Conservation (phyloP, 768 basidiomycete genomes). For the Tricholoma bakamatsutake region DNA sequence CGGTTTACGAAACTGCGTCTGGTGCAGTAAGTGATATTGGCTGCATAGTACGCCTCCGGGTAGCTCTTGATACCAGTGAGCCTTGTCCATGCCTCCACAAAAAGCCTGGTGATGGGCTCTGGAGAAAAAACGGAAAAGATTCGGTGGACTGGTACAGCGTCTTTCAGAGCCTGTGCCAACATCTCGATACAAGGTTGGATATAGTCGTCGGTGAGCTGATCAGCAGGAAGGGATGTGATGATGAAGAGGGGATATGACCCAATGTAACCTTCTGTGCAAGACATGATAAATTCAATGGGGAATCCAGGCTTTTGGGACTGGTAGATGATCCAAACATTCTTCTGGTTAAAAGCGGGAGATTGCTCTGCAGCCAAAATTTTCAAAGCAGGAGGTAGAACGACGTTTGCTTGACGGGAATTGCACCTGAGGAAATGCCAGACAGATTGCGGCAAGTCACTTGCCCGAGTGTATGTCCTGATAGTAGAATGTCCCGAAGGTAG, state of each 20-base stretch:
- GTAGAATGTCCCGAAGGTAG: conserved; percentile 6
- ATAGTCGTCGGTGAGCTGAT: conserved; percentile 29
- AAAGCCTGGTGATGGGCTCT: conserved; percentile 36
- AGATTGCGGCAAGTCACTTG: conserved; percentile 28
- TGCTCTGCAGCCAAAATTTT: conserved; percentile 22
- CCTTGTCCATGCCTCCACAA: conserved; percentile 43
- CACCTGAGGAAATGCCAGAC: conserved; percentile 32
- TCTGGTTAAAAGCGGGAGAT: neutral
- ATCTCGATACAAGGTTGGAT: conserved; percentile 34
- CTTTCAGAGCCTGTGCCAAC: conserved; percentile 36
- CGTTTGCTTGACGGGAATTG: conserved; percentile 35
- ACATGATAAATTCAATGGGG: conserved; percentile 49
- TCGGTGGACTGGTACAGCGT: conserved; percentile 29
- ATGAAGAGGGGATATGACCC: conserved; percentile 67
- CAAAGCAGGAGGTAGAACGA: conserved; percentile 32
- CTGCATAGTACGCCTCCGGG: conserved; percentile 52
- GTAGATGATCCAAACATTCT: conserved; percentile 33
- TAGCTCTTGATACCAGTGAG: conserved; percentile 35
- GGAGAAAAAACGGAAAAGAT: conserved; percentile 66
- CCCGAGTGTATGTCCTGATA: conserved; percentile 20
- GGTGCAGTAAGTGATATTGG: conserved; percentile 54
- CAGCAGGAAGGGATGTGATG: conserved; percentile 37
- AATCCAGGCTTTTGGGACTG: conserved; percentile 1
- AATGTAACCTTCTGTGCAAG: conserved; percentile 49
- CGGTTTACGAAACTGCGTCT: conserved; percentile 27